Evolutionary conservation across 495 filamentous ascomycete genomes (phyloP), one percentile per base, ranked within the genome.

Genomic region (Halenospora varia): DNA sequence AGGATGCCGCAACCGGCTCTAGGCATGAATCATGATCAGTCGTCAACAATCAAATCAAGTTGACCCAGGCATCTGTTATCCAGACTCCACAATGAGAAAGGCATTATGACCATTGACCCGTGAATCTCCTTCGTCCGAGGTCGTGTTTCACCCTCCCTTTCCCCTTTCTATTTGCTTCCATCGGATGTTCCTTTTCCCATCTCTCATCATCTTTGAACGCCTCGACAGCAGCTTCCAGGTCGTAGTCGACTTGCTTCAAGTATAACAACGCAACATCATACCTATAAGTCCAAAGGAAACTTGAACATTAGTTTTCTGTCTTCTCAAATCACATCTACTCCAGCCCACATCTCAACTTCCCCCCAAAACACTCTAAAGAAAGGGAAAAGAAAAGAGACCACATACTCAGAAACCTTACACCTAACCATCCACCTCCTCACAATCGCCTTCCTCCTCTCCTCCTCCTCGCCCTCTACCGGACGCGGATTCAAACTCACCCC

Each of bases 221-320:
- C 25, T 79, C 72, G 0, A 84, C 76, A 1, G 89, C 88, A 13
- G 64, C 62, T 15, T 81, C 78, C 17, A 90, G 71, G 46, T 90
- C 77, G 69, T 87, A 90, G 15, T 79, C 76, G 15, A 76, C 74
- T 63, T 84, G 83, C 53, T 86, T 72, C 24, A 92, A 69, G 63
- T 92, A 93, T 24, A 89, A 65, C 10, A 88, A 59, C 8, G 88
- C 88, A 18, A 88, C 73, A 63, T 90, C 83, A 56, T 90, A 90
- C 61, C 79, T 81, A 56, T 70, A 65, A 50, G 53, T 55, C 65
- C n/a, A 60, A 59, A 25, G 49, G 18, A 64, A 60, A 49, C 26
- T 29, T 15, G 25, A 20, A 22, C 35, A 9, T 59, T 47, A 18
- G 15, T 39, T 25, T 35, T 26, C 42, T 44, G 6, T 25, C 29